Base-by-base conservation (phyloP, 2,329 filamentous ascomycete species). In the Fusarium coffeatum region DNA sequence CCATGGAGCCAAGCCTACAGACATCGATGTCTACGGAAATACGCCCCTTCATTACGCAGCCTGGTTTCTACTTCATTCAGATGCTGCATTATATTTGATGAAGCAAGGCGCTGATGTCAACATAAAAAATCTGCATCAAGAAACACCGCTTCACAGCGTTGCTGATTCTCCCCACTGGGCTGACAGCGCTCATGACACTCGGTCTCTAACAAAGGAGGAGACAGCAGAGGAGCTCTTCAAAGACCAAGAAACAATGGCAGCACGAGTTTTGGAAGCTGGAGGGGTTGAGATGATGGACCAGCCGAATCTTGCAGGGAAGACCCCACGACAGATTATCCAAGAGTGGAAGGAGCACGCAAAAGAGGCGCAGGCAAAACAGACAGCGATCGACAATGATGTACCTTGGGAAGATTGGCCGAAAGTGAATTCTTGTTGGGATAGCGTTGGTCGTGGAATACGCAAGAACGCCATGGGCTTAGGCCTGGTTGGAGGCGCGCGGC, bases 381-480 rank as follows among this genome's bases (percentile, higher is more conserved):
- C 34, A 12, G 34, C 34, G 18, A 37, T n/a, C 0, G 34, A 37
- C 3, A 37, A 37, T 7, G 34, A 37, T 37, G 0, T 37, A 2
- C 34, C 34, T n/a, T 37, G 34, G 18, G 0, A 37, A 1, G 34
- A 37, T 7, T 4, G 18, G 34, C 34, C 34, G 34, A 0, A n/a
- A 37, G 1, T 37, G 0, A 37, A n/a, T 37, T 37, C 18, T 12
- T 37, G 0, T n/a, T 1, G 18, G 34, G 34, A 37, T 11, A 34
- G 1, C 5, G 0, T 5, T 6, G 16, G 2, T 6, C 32, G 32
- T 6, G 32, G 32, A 4, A 1, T 1, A 18, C 5, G 32, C 5
- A 34, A 34, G 5, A 18, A 34, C 32, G 32, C 4, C 8, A 34
- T 32, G 15, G 30, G 13, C 13, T 32, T 32, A 10, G 28, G 28